A percentile compares a stretch with the other conserved stretches of the same genome.
Evolutionary conservation across 139 green algal genomes (phyloP).

Genomic region (Chlorella sp.): DNA sequence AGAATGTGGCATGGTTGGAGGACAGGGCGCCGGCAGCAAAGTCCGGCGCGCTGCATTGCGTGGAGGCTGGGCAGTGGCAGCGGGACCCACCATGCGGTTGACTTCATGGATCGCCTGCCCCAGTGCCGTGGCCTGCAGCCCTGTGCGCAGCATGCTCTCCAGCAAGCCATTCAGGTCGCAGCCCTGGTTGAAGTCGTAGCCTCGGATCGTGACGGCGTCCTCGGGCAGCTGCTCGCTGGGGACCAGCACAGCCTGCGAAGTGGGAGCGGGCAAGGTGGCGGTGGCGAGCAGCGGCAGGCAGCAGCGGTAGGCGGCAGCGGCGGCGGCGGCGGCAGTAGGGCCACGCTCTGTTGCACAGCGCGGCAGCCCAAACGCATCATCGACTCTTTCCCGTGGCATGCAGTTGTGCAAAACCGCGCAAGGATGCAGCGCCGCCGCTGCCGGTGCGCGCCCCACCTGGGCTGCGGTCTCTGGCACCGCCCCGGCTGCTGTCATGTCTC

Average conservation of each 20-base stretch:
- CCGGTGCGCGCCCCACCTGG: neutral
- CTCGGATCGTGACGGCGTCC: slow-evolving; percentile 54
- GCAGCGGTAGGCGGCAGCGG: neutral
- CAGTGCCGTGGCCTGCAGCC: slow-evolving; percentile 91
- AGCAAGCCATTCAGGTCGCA: slow-evolving; percentile 79
- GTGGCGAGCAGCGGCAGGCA: neutral
- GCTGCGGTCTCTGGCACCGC: slow-evolving; percentile 12
- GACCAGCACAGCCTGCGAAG: slow-evolving; percentile 68
- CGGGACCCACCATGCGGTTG: slow-evolving; percentile 90
- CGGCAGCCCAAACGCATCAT: too few species aligned
- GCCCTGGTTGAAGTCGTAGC: slow-evolving; percentile 86
- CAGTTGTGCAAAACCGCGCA: too few species aligned
- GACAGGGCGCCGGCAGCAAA: too few species aligned
- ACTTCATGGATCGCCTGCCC: slow-evolving; percentile 90
- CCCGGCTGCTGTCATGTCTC: neutral
- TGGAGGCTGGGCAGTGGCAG: too few species aligned
- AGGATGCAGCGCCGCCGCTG: too few species aligned
- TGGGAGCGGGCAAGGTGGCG: neutral
- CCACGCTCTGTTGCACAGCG: too few species aligned
- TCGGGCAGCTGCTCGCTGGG: slow-evolving; percentile 62
- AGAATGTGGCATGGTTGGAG: too few species aligned
- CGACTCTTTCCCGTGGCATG: too few species aligned
- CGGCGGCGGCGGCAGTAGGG: neutral
- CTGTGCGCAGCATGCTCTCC: slow-evolving; percentile 78
- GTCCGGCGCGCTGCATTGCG: too few species aligned